Conservation (phyloP, 2,329 filamentous ascomycete genomes). For the Arthrobotrys sinensis region DNA sequence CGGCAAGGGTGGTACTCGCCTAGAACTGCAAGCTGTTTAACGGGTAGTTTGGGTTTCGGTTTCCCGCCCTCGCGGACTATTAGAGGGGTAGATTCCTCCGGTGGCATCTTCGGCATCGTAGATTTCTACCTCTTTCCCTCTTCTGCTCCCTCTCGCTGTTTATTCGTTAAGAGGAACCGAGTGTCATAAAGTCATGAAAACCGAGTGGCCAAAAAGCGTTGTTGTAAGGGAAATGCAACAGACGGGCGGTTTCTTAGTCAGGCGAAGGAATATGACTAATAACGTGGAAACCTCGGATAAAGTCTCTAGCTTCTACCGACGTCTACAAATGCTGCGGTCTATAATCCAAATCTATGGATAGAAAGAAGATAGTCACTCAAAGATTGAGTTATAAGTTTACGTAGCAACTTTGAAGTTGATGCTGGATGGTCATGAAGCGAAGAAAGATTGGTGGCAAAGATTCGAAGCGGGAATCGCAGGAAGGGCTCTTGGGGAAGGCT, state of each 20-base stretch:
- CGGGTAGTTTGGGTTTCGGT: slow-evolving; percentile 76
- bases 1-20: slow-evolving; percentile 72
- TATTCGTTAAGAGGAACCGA: neutral
- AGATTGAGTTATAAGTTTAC: slow-evolving; percentile 8
- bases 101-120: slow-evolving; percentile 38
- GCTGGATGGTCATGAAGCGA: slow-evolving; percentile 12
- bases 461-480: neutral
- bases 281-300: slow-evolving; percentile 14
- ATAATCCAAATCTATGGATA: slow-evolving; percentile 7
- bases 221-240: slow-evolving; percentile 38
- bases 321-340: neutral
- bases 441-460: slow-evolving; percentile 2
- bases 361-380: neutral
- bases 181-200: slow-evolving; percentile 29
- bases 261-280: neutral
- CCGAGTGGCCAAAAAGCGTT: slow-evolving; percentile 23
- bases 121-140: neutral
- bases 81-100: slow-evolving; percentile 46
- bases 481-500: slow-evolving; percentile 11
- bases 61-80: slow-evolving; percentile 39
- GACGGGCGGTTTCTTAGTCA: slow-evolving; percentile 20
- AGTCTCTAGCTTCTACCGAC: neutral
- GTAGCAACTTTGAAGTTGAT: neutral
- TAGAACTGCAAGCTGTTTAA: slow-evolving; percentile 82
- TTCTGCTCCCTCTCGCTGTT: slow-evolving; percentile 3